phyloP scores from a whole-genome alignment of 2,329 filamentous ascomycete species.

The Alternaria arborescens region DNA sequence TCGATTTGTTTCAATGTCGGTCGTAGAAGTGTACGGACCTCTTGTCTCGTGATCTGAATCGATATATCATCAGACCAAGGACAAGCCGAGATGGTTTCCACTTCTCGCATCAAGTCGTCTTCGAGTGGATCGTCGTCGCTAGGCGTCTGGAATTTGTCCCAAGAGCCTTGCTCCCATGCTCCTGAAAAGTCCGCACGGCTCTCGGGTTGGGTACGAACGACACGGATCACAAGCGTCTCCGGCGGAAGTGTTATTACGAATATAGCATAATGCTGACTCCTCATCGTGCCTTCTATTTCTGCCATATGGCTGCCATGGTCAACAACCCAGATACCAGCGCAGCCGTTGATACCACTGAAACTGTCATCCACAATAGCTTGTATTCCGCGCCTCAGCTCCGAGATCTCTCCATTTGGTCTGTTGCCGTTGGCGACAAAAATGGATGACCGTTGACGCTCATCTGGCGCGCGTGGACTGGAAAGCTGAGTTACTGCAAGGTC shows the following conservation, averaged over 20 bases:
- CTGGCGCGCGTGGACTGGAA: conserved; percentile 28
- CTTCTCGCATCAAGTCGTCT: conserved; percentile 37
- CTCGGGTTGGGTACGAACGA: conserved; percentile 35
- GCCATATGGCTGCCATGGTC: conserved; percentile 38
- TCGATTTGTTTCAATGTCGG: conserved; percentile 26
- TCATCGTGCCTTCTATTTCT: conserved; percentile 36
- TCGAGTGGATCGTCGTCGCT: conserved; percentile 29
- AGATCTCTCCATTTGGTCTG: conserved; percentile 54
- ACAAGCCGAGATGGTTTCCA: conserved; percentile 46
- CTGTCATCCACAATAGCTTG: conserved; percentile 48
- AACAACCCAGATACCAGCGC: conserved; percentile 51
- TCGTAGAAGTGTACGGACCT: conserved; percentile 35
- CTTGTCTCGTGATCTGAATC: conserved; percentile 43
- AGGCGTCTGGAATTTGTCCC: conserved; percentile 37
- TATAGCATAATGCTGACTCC: conserved; percentile 43
- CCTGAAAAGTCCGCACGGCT: conserved; percentile 27
- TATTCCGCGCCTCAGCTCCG: conserved; percentile 55
- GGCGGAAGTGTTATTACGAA: conserved; percentile 50
- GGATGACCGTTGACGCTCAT: conserved; percentile 34
- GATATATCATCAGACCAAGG: conserved; percentile 28
- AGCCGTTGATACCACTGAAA: conserved; percentile 43
- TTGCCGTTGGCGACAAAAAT: conserved; percentile 55
- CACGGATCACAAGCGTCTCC: conserved; percentile 40
- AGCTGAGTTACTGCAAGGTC: conserved; percentile 54
- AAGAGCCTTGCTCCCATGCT: conserved; percentile 35